These are phyloP conservation scores for Ehretia macrophylla DNA, from an alignment of 257 asterid species.

Conservation along the genomic window DNA sequence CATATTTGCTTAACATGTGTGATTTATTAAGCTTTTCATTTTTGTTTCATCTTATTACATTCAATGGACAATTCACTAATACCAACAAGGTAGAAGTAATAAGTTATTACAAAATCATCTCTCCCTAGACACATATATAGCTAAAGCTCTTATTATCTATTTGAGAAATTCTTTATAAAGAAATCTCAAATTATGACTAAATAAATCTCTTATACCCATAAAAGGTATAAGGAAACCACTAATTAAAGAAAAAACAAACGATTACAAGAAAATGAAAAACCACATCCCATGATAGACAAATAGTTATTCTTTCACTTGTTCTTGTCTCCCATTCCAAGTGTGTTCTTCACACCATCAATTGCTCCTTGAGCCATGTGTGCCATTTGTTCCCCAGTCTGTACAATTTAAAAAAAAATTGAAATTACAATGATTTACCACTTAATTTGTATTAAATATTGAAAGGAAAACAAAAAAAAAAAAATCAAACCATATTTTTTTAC, in stretches of 20 bases:
- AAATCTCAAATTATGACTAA: neutral
- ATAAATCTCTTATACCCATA: neutral
- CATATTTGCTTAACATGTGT: neutral
- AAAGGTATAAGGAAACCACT: neutral
- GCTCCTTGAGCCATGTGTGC: constrained; percentile 65
- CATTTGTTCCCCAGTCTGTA: constrained; percentile 55
- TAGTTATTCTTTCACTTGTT: constrained; percentile 32
- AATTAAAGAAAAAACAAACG: no score
- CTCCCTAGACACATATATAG: neutral
- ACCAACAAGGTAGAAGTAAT: no score
- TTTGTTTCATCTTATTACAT: no score
- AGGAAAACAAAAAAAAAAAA: neutral
- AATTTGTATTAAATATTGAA: no score
- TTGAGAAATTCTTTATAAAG: neutral
- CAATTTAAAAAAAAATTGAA: neutral
- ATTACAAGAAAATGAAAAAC: neutral
- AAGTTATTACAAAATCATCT: neutral
- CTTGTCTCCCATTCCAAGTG: constrained; percentile 64
- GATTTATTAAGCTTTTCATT: no score
- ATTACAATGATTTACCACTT: no score
- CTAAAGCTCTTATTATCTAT: neutral
- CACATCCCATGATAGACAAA: neutral
- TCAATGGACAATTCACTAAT: no score
- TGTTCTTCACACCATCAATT: constrained; percentile 66
- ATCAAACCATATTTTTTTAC: no score